Percentiles rank a stretch among this genome's conserved stretches.
Conservation (phyloP, 1,284 basidiomycete genomes). For the Baeospora myosura region DNA sequence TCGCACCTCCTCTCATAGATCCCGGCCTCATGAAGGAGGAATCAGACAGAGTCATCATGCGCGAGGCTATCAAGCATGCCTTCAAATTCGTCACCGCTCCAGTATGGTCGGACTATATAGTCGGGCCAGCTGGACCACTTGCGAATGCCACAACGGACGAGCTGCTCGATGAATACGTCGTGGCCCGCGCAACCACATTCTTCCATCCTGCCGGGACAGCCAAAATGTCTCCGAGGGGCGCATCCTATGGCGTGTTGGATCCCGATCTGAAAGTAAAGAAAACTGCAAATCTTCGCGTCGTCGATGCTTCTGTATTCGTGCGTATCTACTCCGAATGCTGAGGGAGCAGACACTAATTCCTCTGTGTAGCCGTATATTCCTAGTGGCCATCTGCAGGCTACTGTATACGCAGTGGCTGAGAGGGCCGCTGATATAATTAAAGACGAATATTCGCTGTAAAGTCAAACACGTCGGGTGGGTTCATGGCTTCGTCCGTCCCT, state of each 20-base stretch:
- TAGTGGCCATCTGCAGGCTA: constrained; percentile 14
- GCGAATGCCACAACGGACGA: constrained; percentile 16
- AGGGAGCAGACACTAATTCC: neutral
- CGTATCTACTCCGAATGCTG: constrained; percentile 5
- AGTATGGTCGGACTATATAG: constrained; percentile 27
- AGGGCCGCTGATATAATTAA: constrained; percentile 16
- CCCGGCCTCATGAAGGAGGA: constrained; percentile 25
- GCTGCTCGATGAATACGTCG: constrained; percentile 18
- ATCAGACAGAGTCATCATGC: constrained; percentile 28
- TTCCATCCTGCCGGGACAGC: constrained; percentile 23
- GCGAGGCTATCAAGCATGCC: constrained; percentile 23
- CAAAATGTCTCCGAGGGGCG: constrained; percentile 17
- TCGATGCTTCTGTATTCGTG: constrained; percentile 29
- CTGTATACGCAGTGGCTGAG: constrained; percentile 16
- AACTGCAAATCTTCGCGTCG: constrained; percentile 24
- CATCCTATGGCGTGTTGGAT: constrained; percentile 36
- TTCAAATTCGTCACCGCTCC: constrained; percentile 24
- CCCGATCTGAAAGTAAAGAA: constrained; percentile 33
- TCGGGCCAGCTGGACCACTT: constrained; percentile 10
- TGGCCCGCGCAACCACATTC: constrained; percentile 11
- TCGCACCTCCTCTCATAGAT: constrained; percentile 31
- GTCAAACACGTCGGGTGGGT: too few species aligned
- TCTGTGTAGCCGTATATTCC: constrained; percentile 14
- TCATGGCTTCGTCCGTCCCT: too few species aligned
- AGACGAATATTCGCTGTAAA: too few species aligned